Base-by-base conservation (phyloP, 306 rosid species). In the Vigna angularis region DNA sequence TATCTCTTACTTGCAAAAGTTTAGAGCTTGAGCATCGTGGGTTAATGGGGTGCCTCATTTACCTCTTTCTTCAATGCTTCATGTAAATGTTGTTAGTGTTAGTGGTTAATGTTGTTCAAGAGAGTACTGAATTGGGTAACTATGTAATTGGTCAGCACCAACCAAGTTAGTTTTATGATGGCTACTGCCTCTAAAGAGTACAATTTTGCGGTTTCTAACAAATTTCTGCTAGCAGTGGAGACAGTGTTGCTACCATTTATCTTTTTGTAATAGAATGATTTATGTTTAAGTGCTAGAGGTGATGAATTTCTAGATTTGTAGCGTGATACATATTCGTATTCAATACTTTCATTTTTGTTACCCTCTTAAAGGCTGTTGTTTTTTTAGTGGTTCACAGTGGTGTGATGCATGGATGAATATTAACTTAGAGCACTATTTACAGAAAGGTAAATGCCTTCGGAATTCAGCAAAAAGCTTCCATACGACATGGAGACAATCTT, bases 381-480 rank as follows among this genome's bases (percentile, higher is more conserved):
- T 53, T 34, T 53, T 64, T 63, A 4, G 73, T 70, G 70, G 58
- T 26, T 50, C 1, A 50, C 15, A 20, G 7, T 28, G 66, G 53
- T 70, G 18, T 70, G 68, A 52, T 42, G 61, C 75, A 72, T 64
- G 63, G 15, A 56, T 78, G 73, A 68, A 73, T 73, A 20, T 72
- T 63, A 63, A 70, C 20, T 45, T 73, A 73, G 4, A 57, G 15
- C 51, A 40, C 48, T 67, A 7, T 67, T 40, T 73, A 20, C 83
- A 83, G 86, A 74, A 83, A 78, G 62, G 67, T 59, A 4, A 78
- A 73, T 48, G 73, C 72, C 16, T 58, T 47, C 9, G 73, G 48
- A 59, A 58, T 73, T 65, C 61, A 57, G 45, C 76, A 38, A 59
- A 50, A 9, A 38, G 38, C 69, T 7, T 51, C 72, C 18, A 30